These are phyloP conservation scores for Ogataea hybrid DNA, from an alignment of 1,139 yeast species.

Conservation along the genomic window DNA sequence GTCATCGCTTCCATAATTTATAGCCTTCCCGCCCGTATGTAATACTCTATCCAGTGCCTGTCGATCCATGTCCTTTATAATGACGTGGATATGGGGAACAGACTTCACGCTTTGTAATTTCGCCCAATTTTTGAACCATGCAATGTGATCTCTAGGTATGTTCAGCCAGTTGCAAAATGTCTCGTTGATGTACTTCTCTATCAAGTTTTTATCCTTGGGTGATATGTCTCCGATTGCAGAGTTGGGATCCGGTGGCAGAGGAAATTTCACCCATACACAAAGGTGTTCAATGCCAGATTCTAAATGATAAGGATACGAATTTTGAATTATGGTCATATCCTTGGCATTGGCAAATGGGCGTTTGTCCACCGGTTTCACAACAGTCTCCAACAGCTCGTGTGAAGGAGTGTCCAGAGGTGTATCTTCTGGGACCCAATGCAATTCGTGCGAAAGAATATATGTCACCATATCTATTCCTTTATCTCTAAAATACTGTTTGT, in stretches of 20 bases:
- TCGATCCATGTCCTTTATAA: conserved; percentile 38
- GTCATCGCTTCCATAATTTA: conserved; percentile 12
- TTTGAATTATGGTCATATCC: conserved; percentile 32
- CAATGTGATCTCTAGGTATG: conserved; percentile 37
- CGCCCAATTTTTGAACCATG: conserved; percentile 67
- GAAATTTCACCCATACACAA: conserved; percentile 41
- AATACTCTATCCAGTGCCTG: conserved; percentile 12
- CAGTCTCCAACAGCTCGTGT: conserved; percentile 3
- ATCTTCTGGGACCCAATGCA: conserved; percentile 28
- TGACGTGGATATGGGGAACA: conserved; percentile 58
- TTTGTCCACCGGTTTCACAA: conserved; percentile 18
- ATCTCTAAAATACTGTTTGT: conserved; percentile 20
- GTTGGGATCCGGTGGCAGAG: conserved; percentile 37
- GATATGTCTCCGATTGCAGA: conserved; percentile 45
- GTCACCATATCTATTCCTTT: conserved; percentile 27
- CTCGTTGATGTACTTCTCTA: conserved; percentile 41
- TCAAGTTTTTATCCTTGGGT: conserved; percentile 35
- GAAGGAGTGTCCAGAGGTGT: conserved; percentile 13
- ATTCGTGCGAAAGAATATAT: conserved; percentile 25
- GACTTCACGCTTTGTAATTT: conserved; percentile 56
- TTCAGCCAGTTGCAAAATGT: conserved; percentile 45
- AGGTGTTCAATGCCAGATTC: conserved; percentile 37
- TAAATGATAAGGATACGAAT: conserved; percentile 42
- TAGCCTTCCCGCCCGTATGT: conserved; percentile 19
- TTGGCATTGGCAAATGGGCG: conserved; percentile 26